Conservation (phyloP, 768 basidiomycete species). For the Mycena albidolilacea region DNA sequence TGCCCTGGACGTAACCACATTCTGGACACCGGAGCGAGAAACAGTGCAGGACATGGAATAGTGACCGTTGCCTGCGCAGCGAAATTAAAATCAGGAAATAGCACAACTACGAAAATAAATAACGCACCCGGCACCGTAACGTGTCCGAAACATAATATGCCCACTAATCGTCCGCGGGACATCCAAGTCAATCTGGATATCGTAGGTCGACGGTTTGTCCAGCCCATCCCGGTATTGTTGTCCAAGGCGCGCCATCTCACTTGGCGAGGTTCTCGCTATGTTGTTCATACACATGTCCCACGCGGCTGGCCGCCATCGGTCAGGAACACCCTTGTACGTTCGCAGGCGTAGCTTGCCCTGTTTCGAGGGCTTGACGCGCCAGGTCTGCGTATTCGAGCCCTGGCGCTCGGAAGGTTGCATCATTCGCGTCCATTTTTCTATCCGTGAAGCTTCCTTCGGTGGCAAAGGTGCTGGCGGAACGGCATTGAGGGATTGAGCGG, state of each 20-base stretch:
- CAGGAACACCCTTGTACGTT: slow-evolving; percentile 96
- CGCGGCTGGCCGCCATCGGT: slow-evolving; percentile 93
- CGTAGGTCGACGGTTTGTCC: slow-evolving; percentile 89
- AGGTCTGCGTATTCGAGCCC: slow-evolving; percentile 83
- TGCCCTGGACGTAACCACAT: slow-evolving; percentile 98
- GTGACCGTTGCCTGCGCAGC: slow-evolving; percentile 83
- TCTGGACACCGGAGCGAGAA: slow-evolving; percentile 88
- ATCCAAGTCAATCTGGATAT: slow-evolving; percentile 98
- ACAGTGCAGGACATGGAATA: slow-evolving; percentile 95
- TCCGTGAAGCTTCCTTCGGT: slow-evolving; percentile 81
- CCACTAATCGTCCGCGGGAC: slow-evolving; percentile 97
- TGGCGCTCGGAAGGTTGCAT: slow-evolving; percentile 72
- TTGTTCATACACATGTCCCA: slow-evolving; percentile 88
- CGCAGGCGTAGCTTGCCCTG: slow-evolving; percentile 79
- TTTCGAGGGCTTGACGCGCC: slow-evolving; percentile 78
- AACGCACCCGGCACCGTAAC: slow-evolving; percentile 94
- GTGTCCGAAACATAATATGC: slow-evolving; percentile 93
- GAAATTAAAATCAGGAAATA: slow-evolving; percentile 9
- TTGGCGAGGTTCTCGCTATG: slow-evolving; percentile 61
- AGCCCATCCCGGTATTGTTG: slow-evolving; percentile 73
- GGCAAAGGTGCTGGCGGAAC: slow-evolving; percentile 65
- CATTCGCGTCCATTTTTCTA: slow-evolving; percentile 97
- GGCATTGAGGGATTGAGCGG: slow-evolving; percentile 60
- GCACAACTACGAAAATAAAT: slow-evolving; percentile 22
- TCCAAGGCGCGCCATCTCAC: slow-evolving; percentile 60